These are phyloP conservation scores for Beauveria medogensis DNA, from an alignment of 2,329 filamentous ascomycete species.

Conservation along the genomic window DNA sequence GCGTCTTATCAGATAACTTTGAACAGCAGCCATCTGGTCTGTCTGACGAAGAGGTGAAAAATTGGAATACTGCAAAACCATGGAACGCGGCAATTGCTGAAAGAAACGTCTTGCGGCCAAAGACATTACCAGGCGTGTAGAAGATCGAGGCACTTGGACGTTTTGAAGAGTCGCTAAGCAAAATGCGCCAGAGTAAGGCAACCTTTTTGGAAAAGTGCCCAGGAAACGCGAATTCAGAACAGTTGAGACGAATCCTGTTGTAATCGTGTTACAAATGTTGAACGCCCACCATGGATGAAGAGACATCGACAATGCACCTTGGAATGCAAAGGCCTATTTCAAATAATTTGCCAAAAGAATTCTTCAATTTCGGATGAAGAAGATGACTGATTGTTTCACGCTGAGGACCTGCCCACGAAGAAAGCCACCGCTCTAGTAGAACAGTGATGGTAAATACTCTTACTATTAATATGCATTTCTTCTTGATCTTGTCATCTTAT, in stretches of 20 bases:
- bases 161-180: neutral
- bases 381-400: no score
- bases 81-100: neutral
- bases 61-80: neutral
- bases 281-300: neutral
- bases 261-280: neutral
- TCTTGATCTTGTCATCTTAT: no score
- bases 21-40: neutral
- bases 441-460: no score
- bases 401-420: no score
- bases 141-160: neutral
- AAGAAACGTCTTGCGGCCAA: neutral
- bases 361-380: neutral
- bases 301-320: neutral
- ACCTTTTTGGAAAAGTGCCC: neutral
- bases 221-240: neutral
- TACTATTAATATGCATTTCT: no score
- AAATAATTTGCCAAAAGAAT: no score
- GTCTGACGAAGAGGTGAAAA: neutral
- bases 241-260: neutral
- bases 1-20: slow-evolving; percentile 1
- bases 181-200: neutral
- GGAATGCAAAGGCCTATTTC: no score
- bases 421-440: no score
- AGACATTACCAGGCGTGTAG: neutral